Percentiles rank a stretch among this genome's conserved stretches.
phyloP scores from a whole-genome alignment of 495 filamentous ascomycete genomes.

The Hypoxylon fuscum region DNA sequence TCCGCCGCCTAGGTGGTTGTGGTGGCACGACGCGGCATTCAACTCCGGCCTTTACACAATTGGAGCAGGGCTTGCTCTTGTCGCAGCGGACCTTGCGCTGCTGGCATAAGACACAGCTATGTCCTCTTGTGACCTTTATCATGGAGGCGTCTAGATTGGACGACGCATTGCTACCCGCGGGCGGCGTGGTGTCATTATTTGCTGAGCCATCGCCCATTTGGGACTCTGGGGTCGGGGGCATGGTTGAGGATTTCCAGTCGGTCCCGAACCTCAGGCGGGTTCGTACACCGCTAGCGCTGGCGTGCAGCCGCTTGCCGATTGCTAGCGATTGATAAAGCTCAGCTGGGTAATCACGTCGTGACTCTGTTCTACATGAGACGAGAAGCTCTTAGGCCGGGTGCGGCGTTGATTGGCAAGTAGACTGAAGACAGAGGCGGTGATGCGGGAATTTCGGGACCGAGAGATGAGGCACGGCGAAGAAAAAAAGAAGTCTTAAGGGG shows the following conservation, averaged over 20 bases:
- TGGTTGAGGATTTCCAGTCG: conserved; percentile 38
- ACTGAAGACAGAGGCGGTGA: conserved; percentile 21
- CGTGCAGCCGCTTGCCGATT: conserved; percentile 24
- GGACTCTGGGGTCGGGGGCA: conserved; percentile 47
- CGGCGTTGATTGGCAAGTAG: conserved; percentile 40
- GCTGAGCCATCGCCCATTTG: conserved; percentile 43
- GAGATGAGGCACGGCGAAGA: conserved; percentile 14
- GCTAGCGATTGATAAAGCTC: conserved; percentile 33
- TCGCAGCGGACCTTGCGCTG: conserved; percentile 75
- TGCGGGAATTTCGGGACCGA: conserved; percentile 43
- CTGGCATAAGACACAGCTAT: conserved; percentile 72
- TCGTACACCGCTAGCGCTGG: conserved; percentile 34
- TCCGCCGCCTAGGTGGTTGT: conserved; percentile 65
- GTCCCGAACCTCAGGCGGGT: conserved; percentile 40
- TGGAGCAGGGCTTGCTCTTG: conserved; percentile 69
- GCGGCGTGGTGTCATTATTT: conserved; percentile 44
- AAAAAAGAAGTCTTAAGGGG: conserved; percentile 8
- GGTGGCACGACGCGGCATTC: conserved; percentile 70
- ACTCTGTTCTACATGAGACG: conserved; percentile 42
- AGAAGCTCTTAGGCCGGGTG: conserved; percentile 27
- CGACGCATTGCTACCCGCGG: conserved; percentile 46
- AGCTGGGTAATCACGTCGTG: conserved; percentile 32
- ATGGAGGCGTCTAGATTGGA: conserved; percentile 46
- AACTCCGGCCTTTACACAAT: conserved; percentile 67
- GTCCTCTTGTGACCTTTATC: conserved; percentile 62